A percentile compares a stretch with the other conserved stretches of the same genome.
Conservation (phyloP, 1,284 basidiomycete species). For the Sanghuangporus sanghuang region DNA sequence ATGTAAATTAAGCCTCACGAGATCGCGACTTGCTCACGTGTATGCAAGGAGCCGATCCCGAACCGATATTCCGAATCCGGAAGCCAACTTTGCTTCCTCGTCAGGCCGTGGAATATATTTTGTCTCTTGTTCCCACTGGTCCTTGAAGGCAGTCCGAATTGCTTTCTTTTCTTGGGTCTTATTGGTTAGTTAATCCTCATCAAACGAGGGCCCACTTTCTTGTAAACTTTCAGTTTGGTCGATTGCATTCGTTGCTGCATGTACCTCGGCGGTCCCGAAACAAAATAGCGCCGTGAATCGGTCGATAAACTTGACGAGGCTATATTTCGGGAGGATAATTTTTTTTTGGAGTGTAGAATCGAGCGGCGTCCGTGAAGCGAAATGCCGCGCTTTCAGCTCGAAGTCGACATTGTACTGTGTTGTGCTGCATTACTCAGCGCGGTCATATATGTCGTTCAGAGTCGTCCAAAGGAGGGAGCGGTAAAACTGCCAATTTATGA, state of each 20-base stretch:
- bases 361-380: neutral
- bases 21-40: no score
- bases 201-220: no score
- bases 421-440: slow-evolving; percentile 41
- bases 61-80: no score
- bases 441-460: slow-evolving; percentile 30
- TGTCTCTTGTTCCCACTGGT: no score
- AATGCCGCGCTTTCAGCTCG: slow-evolving; percentile 61
- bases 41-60: no score
- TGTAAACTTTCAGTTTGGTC: no score
- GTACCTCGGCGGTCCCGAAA: neutral
- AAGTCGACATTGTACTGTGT: slow-evolving; percentile 46
- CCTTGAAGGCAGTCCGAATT: no score
- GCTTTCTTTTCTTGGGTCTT: no score
- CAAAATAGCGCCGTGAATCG: neutral
- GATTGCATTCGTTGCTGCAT: neutral
- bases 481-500: slow-evolving; percentile 48
- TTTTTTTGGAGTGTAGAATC: neutral
- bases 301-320: neutral
- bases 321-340: neutral
- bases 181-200: no score
- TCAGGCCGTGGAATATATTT: no score
- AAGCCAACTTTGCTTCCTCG: no score
- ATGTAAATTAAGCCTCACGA: no score
- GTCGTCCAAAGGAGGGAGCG: slow-evolving; percentile 41